phyloP scores from a whole-genome alignment of 768 basidiomycete species.

The Naganishia friedmannii region DNA sequence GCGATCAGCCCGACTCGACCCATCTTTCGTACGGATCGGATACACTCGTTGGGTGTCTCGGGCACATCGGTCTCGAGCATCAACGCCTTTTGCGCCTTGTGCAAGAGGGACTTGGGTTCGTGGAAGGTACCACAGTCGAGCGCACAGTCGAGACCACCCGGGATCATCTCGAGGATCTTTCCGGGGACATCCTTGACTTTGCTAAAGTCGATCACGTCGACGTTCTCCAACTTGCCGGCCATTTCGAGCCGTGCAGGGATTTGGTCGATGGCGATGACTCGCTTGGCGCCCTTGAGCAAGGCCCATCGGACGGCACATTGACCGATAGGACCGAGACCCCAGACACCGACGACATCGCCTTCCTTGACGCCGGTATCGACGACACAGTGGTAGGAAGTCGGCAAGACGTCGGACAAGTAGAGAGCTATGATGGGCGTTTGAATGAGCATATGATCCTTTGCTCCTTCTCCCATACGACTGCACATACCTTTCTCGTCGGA shows the following conservation, averaged over 20 bases:
- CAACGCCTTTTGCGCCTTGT: conserved; percentile 67
- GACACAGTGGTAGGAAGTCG: conserved; percentile 71
- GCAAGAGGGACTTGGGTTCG: conserved; percentile 64
- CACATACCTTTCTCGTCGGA: conserved; percentile 57
- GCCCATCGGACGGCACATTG: conserved; percentile 64
- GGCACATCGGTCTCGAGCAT: conserved; percentile 74
- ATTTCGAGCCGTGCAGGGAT: conserved; percentile 59
- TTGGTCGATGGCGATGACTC: conserved; percentile 69
- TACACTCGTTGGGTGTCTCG: conserved; percentile 62
- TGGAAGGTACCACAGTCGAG: conserved; percentile 61
- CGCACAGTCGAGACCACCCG: conserved; percentile 61
- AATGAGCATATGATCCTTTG: neutral
- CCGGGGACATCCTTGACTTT: conserved; percentile 58
- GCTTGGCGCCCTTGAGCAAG: conserved; percentile 65
- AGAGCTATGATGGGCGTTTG: conserved; percentile 19
- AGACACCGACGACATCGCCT: conserved; percentile 69
- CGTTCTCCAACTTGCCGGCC: conserved; percentile 53
- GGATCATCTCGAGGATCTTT: conserved; percentile 62
- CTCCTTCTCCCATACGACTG: neutral
- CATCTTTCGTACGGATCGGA: conserved; percentile 58
- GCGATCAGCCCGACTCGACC: conserved; percentile 66
- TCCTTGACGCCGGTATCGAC: conserved; percentile 70
- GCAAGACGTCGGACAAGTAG: conserved; percentile 58
- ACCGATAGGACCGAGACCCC: conserved; percentile 69
- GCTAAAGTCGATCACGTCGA: conserved; percentile 64